Evolutionary conservation across 2,329 filamentous ascomycete genomes (phyloP), one percentile per base, ranked within the genome.

Genomic region (Ilyonectria destructans): DNA sequence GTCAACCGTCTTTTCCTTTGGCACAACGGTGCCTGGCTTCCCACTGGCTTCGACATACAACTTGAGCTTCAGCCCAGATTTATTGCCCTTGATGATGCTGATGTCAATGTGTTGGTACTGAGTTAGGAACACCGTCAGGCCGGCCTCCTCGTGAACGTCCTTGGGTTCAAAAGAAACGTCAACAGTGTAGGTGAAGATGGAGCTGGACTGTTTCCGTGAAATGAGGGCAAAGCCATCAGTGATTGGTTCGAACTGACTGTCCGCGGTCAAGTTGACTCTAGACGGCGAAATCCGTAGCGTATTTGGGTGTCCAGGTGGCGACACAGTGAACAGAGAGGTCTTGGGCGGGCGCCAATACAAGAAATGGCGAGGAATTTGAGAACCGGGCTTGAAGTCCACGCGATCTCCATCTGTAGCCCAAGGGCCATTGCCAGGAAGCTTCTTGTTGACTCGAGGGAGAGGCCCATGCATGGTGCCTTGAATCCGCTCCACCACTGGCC

Each of bases 81-180:
- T 72, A 71, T 46, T 65, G 73, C 12, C 78, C 79, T 81, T 72
- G 17, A 81, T 79, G 9, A 85, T 69, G 0, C 83, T 81, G 9
- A 89, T 72, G 48, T 88, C 84, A 8, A 86, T 77, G 58, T 89
- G 87, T 66, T 88, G 84, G 69, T 85, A 83, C 74, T 89, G 83
- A 0, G 84, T 88, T 37, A 89, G 77, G 73, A 89, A 89, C 0
- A 84, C 80, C 0, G 84, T 85, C 5, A 89, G 78, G 1, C 88
- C 88, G 1, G 86, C 85, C 74, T 90, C 87, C 66, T 87, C 83
- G 1, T 82, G 82, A 0, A 74, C 52, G 0, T 66, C 66, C 0
- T 75, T 75, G 0, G 86, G 83, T 0, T 73, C 62, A 70, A 85
- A 89, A 8, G 80, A 46, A 4, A 65, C 19, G 23, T 65, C 66